Evolutionary conservation across 2,329 filamentous ascomycete genomes (phyloP).

Genomic region (Malbranchea cinnamomea): DNA sequence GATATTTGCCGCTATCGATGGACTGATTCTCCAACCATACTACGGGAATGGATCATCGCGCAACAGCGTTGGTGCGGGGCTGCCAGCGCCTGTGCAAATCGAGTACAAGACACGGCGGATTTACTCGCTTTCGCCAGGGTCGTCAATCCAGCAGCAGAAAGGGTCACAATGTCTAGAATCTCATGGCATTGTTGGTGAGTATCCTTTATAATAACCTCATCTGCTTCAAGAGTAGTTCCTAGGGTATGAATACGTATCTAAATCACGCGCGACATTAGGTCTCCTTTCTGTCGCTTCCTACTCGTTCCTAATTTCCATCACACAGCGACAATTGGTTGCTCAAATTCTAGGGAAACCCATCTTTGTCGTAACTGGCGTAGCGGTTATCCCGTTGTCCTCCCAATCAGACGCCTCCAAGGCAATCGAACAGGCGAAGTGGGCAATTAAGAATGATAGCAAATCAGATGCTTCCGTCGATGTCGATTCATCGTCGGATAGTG

Average conservation of each 20-base stretch:
- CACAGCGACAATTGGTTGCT: slow-evolving; percentile 73
- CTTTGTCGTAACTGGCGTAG: slow-evolving; percentile 78
- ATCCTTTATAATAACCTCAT: too few relatives aligned
- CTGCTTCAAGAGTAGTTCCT: too few relatives aligned
- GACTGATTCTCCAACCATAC: slow-evolving; percentile 63
- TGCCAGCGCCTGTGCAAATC: slow-evolving; percentile 45
- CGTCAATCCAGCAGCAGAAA: slow-evolving; percentile 14
- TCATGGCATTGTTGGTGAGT: slow-evolving; percentile 43
- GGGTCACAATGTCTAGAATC: slow-evolving; percentile 30
- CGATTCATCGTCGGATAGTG: slow-evolving; percentile 14
- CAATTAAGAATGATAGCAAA: slow-evolving; percentile 13
- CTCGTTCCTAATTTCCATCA: slow-evolving; percentile 77
- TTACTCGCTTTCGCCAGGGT: slow-evolving; percentile 27
- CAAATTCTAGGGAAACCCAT: slow-evolving; percentile 68
- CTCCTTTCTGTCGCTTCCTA: slow-evolving; percentile 67
- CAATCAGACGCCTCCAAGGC: slow-evolving; percentile 58
- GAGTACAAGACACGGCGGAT: slow-evolving; percentile 50
- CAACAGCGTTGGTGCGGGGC: slow-evolving; percentile 36
- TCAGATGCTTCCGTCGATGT: slow-evolving; percentile 32
- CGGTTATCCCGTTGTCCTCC: slow-evolving; percentile 74
- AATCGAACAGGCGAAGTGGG: slow-evolving; percentile 33
- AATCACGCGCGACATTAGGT: slow-evolving; percentile 39
- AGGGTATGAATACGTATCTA: too few relatives aligned
- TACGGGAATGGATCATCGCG: slow-evolving; percentile 36
- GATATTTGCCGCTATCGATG: slow-evolving; percentile 68